Evolutionary conservation across 768 basidiomycete genomes (phyloP), one percentile per base, ranked within the genome.

Genomic region (Kwoniella europaea): DNA sequence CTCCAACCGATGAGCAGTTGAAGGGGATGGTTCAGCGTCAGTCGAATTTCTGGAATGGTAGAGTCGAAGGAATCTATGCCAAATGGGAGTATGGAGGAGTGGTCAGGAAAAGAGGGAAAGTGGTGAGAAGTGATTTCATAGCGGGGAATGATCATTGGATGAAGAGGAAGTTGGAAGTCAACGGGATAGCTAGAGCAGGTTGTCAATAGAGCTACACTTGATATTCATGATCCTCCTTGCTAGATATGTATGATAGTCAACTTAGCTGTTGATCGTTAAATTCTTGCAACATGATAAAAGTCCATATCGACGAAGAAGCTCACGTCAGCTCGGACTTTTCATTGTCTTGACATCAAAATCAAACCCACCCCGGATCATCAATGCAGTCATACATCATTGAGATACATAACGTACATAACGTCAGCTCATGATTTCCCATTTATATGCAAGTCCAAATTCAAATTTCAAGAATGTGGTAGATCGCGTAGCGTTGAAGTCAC

Each of bases 101-200:
- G 13, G 57, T 42, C 3, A 18, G 7, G 24, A 58, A 13, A 18
- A 41, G 57, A 58, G 57, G 57, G 20, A 58, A 58, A 18, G 57
- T 58, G 10, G 57, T 58, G 0, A 58, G 57, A 58, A 16, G 24
- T 16, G 57, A 58, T 58, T 58, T 58, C 15, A 58, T 58, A 12
- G 57, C 57, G 20, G 57, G 57, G 13, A 58, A 58, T 16, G 24
- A 58, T 41, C 57, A 58, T 7, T 58, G 57, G 57, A 27, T 15
- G 22, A 58, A 58, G 18, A 58, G 27, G 4, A 58, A 35, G 1
- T 58, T 58, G 27, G 57, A 58, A 18, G 57, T 58, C 24, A 58
- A 58, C 18, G 57, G 27, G 27, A 10, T 58, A 35, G 57, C 57
- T 27, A 41, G 3, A 35, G 12, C 27, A 16, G 57, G 3, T 27